Conservation (phyloP, 371 early-diverging fungal species). For the Mucor saturninus region DNA sequence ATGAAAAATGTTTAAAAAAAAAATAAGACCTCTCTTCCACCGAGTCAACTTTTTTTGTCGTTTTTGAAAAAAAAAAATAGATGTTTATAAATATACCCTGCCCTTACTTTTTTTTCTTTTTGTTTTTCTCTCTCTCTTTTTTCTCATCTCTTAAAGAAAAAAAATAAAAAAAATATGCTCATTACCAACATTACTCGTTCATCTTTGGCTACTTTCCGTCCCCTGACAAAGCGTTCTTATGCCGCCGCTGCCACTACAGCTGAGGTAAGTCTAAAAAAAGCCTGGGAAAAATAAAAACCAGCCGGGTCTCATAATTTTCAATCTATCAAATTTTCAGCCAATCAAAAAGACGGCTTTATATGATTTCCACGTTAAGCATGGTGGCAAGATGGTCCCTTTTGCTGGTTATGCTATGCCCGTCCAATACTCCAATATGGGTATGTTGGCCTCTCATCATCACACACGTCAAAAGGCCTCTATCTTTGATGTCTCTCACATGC, state of each 20-base stretch:
- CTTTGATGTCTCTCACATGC: conserved; percentile 99
- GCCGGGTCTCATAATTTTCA: too few relatives aligned
- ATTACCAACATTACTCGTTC: conserved; percentile 26
- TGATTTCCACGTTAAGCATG: conserved; percentile 89
- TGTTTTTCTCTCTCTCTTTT: conserved; percentile 17
- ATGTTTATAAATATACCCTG: conserved; percentile 11
- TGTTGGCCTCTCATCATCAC: conserved; percentile 87
- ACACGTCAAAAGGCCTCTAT: conserved; percentile 91
- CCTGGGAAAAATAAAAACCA: conserved; percentile 8
- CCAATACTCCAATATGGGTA: conserved; percentile 81
- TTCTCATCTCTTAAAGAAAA: conserved; percentile 6
- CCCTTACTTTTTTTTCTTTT: conserved; percentile 12
- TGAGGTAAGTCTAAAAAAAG: conserved; percentile 24
- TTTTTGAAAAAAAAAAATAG: conserved; percentile 20
- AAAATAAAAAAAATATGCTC: conserved; percentile 14
- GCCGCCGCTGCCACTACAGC: conserved; percentile 39
- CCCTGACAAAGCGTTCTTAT: conserved; percentile 33
- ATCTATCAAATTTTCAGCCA: conserved; percentile 4
- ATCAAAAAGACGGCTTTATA: conserved; percentile 85
- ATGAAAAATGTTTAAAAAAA: conserved; percentile 27
- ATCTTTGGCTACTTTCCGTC: conserved; percentile 22
- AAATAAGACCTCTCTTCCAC: conserved; percentile 28
- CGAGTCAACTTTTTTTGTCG: conserved; percentile 37
- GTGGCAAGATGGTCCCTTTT: conserved; percentile 97
- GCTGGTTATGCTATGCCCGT: conserved; percentile 98